These are phyloP conservation scores for Santalum album DNA, from an alignment of 164 flowering plant species.

Conservation along the genomic window DNA sequence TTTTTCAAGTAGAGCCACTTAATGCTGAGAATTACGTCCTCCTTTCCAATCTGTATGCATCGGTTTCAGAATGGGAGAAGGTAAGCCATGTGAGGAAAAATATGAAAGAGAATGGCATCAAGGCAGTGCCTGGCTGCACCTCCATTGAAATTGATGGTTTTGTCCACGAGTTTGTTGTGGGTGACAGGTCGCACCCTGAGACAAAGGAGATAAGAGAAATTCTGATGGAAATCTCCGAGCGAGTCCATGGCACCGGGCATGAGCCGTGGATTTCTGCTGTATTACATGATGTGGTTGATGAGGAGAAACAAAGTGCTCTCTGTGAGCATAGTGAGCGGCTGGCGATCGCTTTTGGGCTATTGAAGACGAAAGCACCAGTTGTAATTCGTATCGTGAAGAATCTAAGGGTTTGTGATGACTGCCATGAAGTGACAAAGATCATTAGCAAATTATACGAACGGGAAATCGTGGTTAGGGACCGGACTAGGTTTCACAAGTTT, in stretches of 20 bases:
- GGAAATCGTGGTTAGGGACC: slow-evolving; percentile 49
- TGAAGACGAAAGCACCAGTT: slow-evolving; percentile 29
- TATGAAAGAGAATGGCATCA: slow-evolving; percentile 35
- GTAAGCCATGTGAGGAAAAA: slow-evolving; percentile 28
- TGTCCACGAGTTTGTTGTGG: slow-evolving; percentile 38
- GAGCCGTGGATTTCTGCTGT: slow-evolving; percentile 28
- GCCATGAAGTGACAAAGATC: slow-evolving; percentile 42
- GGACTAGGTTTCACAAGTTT: slow-evolving; percentile 41
- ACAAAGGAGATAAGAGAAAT: slow-evolving; percentile 18
- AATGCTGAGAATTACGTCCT: slow-evolving; percentile 38
- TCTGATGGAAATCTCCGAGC: slow-evolving; percentile 21
- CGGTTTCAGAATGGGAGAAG: slow-evolving; percentile 26
- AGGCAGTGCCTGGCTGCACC: slow-evolving; percentile 33
- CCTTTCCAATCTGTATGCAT: slow-evolving; percentile 33
- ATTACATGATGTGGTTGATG: slow-evolving; percentile 29
- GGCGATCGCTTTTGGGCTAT: slow-evolving; percentile 35
- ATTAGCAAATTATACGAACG: slow-evolving; percentile 32
- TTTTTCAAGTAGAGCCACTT: slow-evolving; percentile 35
- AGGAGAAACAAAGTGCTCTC: slow-evolving; percentile 29
- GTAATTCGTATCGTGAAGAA: slow-evolving; percentile 35
- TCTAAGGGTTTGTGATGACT: slow-evolving; percentile 30
- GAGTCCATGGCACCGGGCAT: slow-evolving; percentile 26
- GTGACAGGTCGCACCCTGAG: slow-evolving; percentile 38
- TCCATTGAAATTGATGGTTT: slow-evolving; percentile 34
- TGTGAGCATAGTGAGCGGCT: slow-evolving; percentile 37